phyloP scores from a whole-genome alignment of 371 early-diverging fungal species.

The Actinomortierella wolfii region DNA sequence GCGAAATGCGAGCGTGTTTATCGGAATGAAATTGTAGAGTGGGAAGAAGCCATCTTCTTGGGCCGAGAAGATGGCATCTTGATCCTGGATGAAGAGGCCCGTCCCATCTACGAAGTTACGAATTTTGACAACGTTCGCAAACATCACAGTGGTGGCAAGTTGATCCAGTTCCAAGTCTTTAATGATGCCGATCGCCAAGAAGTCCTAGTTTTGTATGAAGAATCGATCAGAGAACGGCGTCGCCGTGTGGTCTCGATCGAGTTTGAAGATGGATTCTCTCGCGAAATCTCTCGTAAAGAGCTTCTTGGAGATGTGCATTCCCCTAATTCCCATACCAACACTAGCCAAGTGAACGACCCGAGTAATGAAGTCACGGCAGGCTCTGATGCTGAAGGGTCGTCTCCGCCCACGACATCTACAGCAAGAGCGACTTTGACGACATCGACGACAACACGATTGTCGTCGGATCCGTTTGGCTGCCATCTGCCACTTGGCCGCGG shows the following conservation, averaged over 20 bases:
- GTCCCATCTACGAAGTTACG: slow-evolving; percentile 7
- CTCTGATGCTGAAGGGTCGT: too few species aligned
- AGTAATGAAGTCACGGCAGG: slow-evolving; percentile 11
- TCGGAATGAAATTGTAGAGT: not conserved
- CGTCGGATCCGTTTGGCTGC: too few species aligned
- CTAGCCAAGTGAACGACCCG: too few species aligned
- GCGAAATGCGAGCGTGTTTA: slow-evolving; percentile 3
- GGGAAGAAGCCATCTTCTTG: slow-evolving; percentile 31
- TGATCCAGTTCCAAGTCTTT: slow-evolving; percentile 29
- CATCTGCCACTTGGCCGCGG: slow-evolving; percentile 20
- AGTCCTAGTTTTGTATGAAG: not conserved
- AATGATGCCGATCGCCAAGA: slow-evolving; percentile 7
- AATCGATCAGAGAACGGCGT: not conserved
- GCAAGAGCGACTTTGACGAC: too few species aligned
- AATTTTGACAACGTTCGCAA: too few species aligned
- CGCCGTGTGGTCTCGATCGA: slow-evolving; percentile 30
- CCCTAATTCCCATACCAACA: too few species aligned
- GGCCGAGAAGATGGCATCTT: slow-evolving; percentile 22
- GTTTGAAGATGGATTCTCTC: slow-evolving; percentile 22
- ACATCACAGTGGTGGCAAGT: slow-evolving; percentile 11
- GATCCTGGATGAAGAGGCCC: slow-evolving; percentile 29
- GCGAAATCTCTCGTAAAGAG: slow-evolving; percentile 8
- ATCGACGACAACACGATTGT: too few species aligned
- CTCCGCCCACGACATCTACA: too few species aligned
- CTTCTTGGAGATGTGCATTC: not conserved